Evolutionary conservation across 331 rosid species (phyloP), one percentile per base, ranked within the genome.

Genomic region (Stylosanthes scabra): DNA sequence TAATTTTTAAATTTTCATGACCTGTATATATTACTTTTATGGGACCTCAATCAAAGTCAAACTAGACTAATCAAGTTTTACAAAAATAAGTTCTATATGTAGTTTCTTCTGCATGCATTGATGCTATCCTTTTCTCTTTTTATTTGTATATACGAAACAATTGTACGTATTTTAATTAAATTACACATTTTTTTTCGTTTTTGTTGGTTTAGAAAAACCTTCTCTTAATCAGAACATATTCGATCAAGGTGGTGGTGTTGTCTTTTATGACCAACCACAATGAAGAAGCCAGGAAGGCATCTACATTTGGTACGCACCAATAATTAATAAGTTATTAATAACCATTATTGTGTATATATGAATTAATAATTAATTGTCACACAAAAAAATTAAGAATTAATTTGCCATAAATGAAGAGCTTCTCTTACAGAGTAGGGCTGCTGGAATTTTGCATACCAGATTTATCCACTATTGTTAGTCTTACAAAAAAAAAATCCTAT

Each of bases 401-500:
- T 59, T 58, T 27, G 56, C 12, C 13, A 71, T 25, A 45, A 72
- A 59, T 46, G 31, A 45, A 50, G 41, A n/a, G 39, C 62, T 49
- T 61, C 61, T 59, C 77, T 72, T 37, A 16, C 70, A 51, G 20
- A 72, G 61, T 72, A 6, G 76, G 59, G 16, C 68, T 59, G 34
- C 68, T 46, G n/a, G 58, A 41, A 39, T 11, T 8, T 8, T 20
- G 34, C 75, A 45, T 8, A 46, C 66, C 58, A 54, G 52, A 54
- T 69, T 7, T 34, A 69, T 41, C 2, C 12, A 7, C 20, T 69
- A 8, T 59, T 34, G 11, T 15, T 69, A 41, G 2, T 6, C 2
- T 41, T 6, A 41, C 2, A 41, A 4, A 6, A 41, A 41, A 41
- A 41, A 8, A 42, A 42, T 42, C 2, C 11, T 1, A 3, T 7